Percentiles rank a stretch among this genome's conserved stretches.
Evolutionary conservation across 129 eudicot species (phyloP).

Genomic region (Tagetes patula): DNA sequence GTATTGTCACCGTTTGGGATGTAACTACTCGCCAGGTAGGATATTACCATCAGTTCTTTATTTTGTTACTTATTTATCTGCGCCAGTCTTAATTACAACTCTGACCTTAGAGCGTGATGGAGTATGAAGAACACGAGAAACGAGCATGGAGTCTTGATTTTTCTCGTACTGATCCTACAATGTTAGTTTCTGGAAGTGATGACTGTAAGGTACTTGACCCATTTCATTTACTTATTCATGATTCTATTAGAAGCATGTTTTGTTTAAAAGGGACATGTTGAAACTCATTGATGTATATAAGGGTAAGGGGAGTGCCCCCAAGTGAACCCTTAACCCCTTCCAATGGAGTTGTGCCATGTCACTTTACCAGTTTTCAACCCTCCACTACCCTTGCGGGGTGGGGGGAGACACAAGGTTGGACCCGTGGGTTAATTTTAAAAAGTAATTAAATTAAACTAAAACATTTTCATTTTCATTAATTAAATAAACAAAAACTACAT

Average conservation of each 20-base stretch:
- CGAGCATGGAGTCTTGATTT: constrained; percentile 99
- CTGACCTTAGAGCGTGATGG: constrained; percentile 74
- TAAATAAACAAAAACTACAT: too few relatives aligned
- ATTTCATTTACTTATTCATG: background rate
- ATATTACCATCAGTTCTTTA: background rate
- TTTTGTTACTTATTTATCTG: background rate
- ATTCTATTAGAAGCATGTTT: background rate
- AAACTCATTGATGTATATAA: background rate
- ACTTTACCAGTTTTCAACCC: too few relatives aligned
- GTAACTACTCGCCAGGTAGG: constrained; percentile 86
- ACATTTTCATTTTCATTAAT: too few relatives aligned
- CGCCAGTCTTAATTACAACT: background rate
- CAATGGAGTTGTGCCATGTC: too few relatives aligned
- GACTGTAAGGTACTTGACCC: constrained; percentile 74
- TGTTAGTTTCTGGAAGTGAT: constrained; percentile 96
- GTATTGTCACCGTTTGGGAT: constrained; percentile 98
- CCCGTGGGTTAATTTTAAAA: too few relatives aligned
- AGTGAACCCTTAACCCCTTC: background rate
- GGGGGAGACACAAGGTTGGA: too few relatives aligned
- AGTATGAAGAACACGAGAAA: constrained; percentile 97
- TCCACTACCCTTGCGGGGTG: too few relatives aligned
- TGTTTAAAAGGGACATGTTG: background rate
- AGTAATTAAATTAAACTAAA: too few relatives aligned
- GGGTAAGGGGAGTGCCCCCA: too few relatives aligned
- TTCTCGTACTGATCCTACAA: constrained; percentile 82